Percentiles rank a stretch among this genome's conserved stretches.
Conservation (phyloP, 495 filamentous ascomycete genomes). For the Tuber microsphaerosporum region DNA sequence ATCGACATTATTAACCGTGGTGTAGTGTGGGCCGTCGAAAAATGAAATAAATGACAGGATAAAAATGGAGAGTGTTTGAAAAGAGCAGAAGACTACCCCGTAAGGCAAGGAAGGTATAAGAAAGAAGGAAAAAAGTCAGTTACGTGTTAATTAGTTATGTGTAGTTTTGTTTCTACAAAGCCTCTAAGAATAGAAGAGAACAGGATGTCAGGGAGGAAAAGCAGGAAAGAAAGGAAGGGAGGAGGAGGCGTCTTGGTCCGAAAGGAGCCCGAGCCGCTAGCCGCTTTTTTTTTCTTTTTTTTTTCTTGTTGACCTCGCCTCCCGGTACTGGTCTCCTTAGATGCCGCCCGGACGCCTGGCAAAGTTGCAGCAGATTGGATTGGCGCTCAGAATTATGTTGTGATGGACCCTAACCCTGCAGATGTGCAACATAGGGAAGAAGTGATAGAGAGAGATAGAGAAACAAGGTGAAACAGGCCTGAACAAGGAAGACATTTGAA, state of each 20-base stretch:
- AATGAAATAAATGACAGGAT: background rate
- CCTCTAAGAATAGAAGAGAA: background rate
- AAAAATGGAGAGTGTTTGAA: background rate
- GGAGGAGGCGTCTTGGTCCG: background rate
- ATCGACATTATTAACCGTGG: conserved; percentile 57
- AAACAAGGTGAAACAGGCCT: background rate
- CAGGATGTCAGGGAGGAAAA: background rate
- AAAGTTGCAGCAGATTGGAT: background rate
- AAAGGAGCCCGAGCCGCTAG: background rate
- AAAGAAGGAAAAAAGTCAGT: background rate
- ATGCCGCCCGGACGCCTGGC: background rate
- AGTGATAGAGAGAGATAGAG: background rate
- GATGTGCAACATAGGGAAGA: background rate
- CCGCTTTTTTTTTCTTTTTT: background rate
- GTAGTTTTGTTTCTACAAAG: background rate
- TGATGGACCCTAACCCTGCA: background rate
- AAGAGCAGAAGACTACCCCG: background rate
- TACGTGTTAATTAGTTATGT: background rate
- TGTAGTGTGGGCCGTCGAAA: conserved; percentile 7
- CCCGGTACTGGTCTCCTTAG: background rate
- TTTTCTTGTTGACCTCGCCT: background rate
- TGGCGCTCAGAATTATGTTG: background rate
- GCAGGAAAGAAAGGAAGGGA: background rate
- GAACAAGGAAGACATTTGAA: background rate
- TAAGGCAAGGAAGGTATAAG: background rate